Evolutionary conservation across 371 early-diverging fungal genomes (phyloP).

Genomic region (Mycotypha africana): DNA sequence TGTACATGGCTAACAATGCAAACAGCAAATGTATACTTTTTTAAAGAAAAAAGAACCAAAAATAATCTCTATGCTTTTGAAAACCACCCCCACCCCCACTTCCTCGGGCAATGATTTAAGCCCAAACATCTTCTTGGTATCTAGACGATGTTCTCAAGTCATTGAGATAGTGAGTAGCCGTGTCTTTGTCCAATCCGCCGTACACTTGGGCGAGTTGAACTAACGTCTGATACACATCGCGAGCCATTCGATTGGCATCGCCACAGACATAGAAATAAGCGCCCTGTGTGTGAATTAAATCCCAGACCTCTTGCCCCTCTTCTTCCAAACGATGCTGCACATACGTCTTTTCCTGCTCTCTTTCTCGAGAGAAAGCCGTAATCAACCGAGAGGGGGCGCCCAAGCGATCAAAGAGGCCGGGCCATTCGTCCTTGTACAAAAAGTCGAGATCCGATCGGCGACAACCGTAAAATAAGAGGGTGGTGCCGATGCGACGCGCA

Average conservation of each 20-base stretch:
- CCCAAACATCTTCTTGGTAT: slow-evolving; percentile 95
- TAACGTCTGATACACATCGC: too few relatives aligned
- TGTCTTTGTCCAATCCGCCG: slow-evolving; percentile 64
- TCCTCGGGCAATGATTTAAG: too few relatives aligned
- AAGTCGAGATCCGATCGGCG: slow-evolving; percentile 79
- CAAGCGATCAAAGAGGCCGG: slow-evolving; percentile 43
- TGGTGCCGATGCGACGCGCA: slow-evolving; percentile 64
- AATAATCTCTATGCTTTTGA: too few relatives aligned
- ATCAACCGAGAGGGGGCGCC: slow-evolving; percentile 51
- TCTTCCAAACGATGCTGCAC: slow-evolving; percentile 76
- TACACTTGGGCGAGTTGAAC: slow-evolving; percentile 67
- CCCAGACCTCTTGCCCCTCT: slow-evolving; percentile 59
- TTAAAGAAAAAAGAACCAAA: too few relatives aligned
- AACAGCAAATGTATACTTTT: too few relatives aligned
- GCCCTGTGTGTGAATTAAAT: slow-evolving; percentile 48
- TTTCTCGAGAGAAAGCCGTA: slow-evolving; percentile 84
- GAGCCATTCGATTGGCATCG: too few relatives aligned
- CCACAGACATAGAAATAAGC: slow-evolving; percentile 82
- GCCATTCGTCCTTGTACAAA: slow-evolving; percentile 81
- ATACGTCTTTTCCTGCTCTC: too few relatives aligned
- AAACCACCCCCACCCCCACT: too few relatives aligned
- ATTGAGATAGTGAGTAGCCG: slow-evolving; percentile 68
- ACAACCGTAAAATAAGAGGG: slow-evolving; percentile 89
- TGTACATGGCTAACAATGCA: too few relatives aligned
- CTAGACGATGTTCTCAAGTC: slow-evolving; percentile 68